A percentile compares a stretch with the other conserved stretches of the same genome.
Evolutionary conservation across 345 rosid species (phyloP).

Genomic region (Melaleuca alternifolia): DNA sequence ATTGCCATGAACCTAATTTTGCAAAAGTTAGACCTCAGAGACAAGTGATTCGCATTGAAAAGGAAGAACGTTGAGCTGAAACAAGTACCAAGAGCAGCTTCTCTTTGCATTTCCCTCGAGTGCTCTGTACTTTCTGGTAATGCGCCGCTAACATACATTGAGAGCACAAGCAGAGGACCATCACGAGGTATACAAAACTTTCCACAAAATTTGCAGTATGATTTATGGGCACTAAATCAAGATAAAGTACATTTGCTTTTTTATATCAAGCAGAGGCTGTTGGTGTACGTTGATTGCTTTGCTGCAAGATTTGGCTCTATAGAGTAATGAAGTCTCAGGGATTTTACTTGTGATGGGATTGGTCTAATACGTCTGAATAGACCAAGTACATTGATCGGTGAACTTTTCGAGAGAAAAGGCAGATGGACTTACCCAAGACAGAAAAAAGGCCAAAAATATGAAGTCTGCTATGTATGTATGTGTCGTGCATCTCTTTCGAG

Average conservation of each 20-base stretch:
- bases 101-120: background rate
- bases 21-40: background rate
- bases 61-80: background rate
- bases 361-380: background rate
- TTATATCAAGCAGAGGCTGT: background rate
- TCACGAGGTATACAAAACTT: background rate
- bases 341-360: background rate
- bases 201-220: background rate
- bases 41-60: background rate
- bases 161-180: background rate
- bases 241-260: background rate
- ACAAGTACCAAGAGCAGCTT: background rate
- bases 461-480: background rate
- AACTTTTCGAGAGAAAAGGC: background rate
- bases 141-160: background rate
- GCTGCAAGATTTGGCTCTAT: background rate
- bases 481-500: background rate
- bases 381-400: background rate
- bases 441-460: background rate
- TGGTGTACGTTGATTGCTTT: background rate
- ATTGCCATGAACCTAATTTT: background rate
- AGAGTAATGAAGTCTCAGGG: background rate
- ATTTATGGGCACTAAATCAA: background rate
- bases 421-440: background rate
- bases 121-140: background rate